Conservation (phyloP, 352 stramenopile species). For the Globisporangium camurandrum region DNA sequence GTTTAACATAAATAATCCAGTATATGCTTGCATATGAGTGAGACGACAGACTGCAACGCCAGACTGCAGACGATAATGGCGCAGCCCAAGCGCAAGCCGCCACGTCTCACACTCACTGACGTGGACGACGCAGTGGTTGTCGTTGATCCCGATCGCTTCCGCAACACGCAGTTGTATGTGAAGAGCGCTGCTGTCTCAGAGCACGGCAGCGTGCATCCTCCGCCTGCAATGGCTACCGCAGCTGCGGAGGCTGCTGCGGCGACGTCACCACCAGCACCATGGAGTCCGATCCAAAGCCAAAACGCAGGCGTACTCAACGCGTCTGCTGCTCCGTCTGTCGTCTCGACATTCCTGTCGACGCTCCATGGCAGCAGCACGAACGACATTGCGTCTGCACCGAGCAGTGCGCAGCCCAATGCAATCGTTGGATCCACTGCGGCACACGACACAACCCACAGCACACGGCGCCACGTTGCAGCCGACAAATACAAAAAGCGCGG, state of each 20-base stretch:
- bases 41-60: too few species aligned
- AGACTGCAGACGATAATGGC: too few species aligned
- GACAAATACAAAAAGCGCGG: constrained; percentile 56
- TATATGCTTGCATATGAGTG: too few species aligned
- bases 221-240: not conserved
- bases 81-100: constrained; percentile 8
- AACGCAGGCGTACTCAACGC: not conserved
- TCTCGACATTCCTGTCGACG: constrained; percentile 5
- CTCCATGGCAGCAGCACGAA: not conserved
- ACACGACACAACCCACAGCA: not conserved
- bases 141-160: not conserved
- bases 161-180: too few species aligned
- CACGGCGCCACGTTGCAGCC: not conserved
- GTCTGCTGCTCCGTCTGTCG: not conserved
- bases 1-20: too few species aligned
- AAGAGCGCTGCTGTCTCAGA: too few species aligned
- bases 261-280: not conserved
- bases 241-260: not conserved
- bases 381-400: not conserved
- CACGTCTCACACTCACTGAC: constrained; percentile 8
- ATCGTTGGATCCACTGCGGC: too few species aligned
- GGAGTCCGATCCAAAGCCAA: constrained; percentile 1
- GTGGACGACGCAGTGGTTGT: not conserved
- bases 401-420: not conserved
- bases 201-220: too few species aligned